A percentile compares a stretch with the other conserved stretches of the same genome.
Evolutionary conservation across 2,329 filamentous ascomycete species (phyloP).

Genomic region (Aspergillus brunneoviolaceus): DNA sequence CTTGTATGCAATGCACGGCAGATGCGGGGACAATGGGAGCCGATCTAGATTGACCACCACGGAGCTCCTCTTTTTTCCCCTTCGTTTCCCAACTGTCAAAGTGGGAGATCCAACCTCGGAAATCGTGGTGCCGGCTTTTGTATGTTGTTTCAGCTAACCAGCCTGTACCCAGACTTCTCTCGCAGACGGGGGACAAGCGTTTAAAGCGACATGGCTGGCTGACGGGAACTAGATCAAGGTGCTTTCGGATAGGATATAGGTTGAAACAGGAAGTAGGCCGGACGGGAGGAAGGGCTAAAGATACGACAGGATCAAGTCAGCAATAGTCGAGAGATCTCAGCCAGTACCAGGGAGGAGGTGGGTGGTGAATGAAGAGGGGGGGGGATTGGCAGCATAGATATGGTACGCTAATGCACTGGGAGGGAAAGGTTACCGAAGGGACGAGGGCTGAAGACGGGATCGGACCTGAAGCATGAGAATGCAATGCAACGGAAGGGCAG

Average conservation of each 20-base stretch:
- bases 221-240: slow-evolving; percentile 7
- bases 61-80: slow-evolving; percentile 7
- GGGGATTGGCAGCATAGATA: slow-evolving; percentile 11
- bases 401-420: slow-evolving; percentile 23
- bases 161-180: slow-evolving; percentile 19
- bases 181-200: slow-evolving; percentile 14
- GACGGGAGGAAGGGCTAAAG: slow-evolving; percentile 15
- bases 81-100: slow-evolving; percentile 10
- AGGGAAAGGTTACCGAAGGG: slow-evolving; percentile 22
- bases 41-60: slow-evolving; percentile 9
- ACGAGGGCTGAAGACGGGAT: slow-evolving; percentile 13
- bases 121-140: slow-evolving; percentile 14
- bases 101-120: slow-evolving; percentile 13
- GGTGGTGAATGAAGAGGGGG: neutral
- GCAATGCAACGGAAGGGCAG: slow-evolving; percentile 14
- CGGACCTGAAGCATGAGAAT: slow-evolving; percentile 23
- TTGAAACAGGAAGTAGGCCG: slow-evolving; percentile 11
- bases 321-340: slow-evolving; percentile 8
- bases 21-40: slow-evolving; percentile 9
- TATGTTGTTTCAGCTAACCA: slow-evolving; percentile 23
- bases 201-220: slow-evolving; percentile 33
- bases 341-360: slow-evolving; percentile 3
- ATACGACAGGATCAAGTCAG: slow-evolving; percentile 13
- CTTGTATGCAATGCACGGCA: slow-evolving; percentile 23
- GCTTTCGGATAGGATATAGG: slow-evolving; percentile 12